A percentile compares a stretch with the other conserved stretches of the same genome.
These are phyloP conservation scores for Microbotryum intermedium DNA, from an alignment of 1,284 basidiomycete genomes.

Conservation along the genomic window DNA sequence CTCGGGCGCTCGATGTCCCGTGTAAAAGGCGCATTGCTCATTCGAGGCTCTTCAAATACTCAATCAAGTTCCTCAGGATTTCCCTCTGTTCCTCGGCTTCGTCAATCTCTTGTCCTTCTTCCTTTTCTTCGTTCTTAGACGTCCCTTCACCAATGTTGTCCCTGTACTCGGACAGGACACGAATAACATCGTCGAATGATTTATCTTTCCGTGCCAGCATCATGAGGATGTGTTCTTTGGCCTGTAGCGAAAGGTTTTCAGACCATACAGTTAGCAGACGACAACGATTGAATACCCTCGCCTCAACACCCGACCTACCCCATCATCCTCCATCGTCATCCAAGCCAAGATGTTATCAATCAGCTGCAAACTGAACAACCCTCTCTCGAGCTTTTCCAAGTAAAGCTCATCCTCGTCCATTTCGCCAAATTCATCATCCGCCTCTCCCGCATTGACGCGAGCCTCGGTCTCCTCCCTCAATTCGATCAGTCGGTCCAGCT, in stretches of 20 bases:
- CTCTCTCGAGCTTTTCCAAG: slow-evolving; percentile 70
- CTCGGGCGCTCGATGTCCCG: too few relatives aligned
- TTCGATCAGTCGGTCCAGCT: slow-evolving; percentile 84
- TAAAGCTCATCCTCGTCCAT: slow-evolving; percentile 70
- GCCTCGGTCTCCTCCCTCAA: slow-evolving; percentile 60
- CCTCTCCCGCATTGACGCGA: slow-evolving; percentile 50
- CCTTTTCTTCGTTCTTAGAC: neutral
- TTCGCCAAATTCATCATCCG: slow-evolving; percentile 51
- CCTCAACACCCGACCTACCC: slow-evolving; percentile 49
- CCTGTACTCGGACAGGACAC: slow-evolving; percentile 56
- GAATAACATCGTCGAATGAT: slow-evolving; percentile 56
- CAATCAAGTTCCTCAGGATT: slow-evolving; percentile 60
- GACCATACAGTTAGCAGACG: slow-evolving; percentile 17
- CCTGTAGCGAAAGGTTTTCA: slow-evolving; percentile 46
- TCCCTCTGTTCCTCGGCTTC: slow-evolving; percentile 47
- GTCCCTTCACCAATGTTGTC: slow-evolving; percentile 57
- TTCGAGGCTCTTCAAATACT: slow-evolving; percentile 45
- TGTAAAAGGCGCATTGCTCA: too few relatives aligned
- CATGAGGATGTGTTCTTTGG: slow-evolving; percentile 59
- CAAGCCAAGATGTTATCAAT: slow-evolving; percentile 90
- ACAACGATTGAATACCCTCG: neutral
- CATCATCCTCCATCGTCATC: slow-evolving; percentile 97
- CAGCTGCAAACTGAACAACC: slow-evolving; percentile 79
- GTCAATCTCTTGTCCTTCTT: slow-evolving; percentile 27
- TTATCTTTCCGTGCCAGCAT: slow-evolving; percentile 65